phyloP scores from a whole-genome alignment of 495 filamentous ascomycete species.

The Penicillium herquei region DNA sequence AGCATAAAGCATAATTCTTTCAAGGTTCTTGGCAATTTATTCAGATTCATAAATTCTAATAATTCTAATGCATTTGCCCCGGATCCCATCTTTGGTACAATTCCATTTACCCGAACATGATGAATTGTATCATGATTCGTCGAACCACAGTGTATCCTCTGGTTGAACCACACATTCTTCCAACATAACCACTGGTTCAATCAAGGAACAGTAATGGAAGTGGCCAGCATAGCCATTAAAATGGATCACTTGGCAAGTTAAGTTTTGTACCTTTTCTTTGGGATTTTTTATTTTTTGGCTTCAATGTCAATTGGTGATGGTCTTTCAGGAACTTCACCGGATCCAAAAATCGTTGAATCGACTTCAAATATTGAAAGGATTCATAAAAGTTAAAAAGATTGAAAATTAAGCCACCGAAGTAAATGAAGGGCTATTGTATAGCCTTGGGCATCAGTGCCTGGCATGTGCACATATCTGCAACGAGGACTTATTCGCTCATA shows the following conservation, averaged over 20 bases:
- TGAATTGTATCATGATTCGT: constrained; percentile 9
- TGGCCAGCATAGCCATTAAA: background rate
- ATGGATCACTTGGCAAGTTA: constrained; percentile 4
- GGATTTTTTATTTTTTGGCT: too few species aligned
- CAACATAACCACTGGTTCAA: background rate
- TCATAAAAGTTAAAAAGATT: background rate
- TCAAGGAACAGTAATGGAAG: constrained; percentile 2
- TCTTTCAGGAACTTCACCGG: background rate
- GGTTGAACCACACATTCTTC: constrained; percentile 1
- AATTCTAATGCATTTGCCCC: background rate
- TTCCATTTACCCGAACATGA: background rate
- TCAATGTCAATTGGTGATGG: background rate
- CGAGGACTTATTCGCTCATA: too few species aligned
- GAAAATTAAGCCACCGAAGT: background rate
- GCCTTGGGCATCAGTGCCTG: too few species aligned
- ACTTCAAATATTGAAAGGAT: background rate
- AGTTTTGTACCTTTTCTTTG: constrained; percentile 4
- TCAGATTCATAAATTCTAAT: too few species aligned
- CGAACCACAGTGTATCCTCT: background rate
- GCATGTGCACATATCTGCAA: too few species aligned
- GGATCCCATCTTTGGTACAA: background rate
- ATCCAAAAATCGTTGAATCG: too few species aligned
- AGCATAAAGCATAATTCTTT: too few species aligned
- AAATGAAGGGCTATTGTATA: too few species aligned
- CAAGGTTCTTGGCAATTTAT: too few species aligned